phyloP scores from a whole-genome alignment of 495 filamentous ascomycete genomes.

The Trichoderma virens region DNA sequence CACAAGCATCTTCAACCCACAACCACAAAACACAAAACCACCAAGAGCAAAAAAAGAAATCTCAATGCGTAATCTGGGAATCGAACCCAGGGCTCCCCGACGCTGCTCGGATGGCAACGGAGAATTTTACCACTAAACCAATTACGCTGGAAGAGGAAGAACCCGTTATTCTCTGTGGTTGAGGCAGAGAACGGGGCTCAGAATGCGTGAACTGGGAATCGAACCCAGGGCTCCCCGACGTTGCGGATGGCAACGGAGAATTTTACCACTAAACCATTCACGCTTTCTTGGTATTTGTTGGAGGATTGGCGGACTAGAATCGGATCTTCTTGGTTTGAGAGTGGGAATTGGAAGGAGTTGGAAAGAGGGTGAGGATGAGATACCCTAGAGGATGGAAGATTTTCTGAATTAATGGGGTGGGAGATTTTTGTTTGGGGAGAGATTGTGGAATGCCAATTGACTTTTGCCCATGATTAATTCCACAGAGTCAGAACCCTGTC shows the following conservation, averaged over 20 bases:
- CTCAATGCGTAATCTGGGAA: conserved; percentile 6
- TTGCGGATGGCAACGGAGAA: conserved; percentile 9
- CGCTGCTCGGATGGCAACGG: conserved; percentile 7
- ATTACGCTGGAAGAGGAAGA: not conserved
- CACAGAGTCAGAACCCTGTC: too few relatives aligned
- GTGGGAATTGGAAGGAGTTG: too few relatives aligned
- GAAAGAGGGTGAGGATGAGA: too few relatives aligned
- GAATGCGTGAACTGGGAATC: conserved; percentile 3
- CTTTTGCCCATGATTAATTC: too few relatives aligned
- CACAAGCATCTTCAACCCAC: not conserved
- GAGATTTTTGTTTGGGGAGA: too few relatives aligned
- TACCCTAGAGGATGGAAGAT: too few relatives aligned
- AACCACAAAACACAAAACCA: not conserved
- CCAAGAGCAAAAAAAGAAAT: not conserved
- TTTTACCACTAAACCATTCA: conserved; percentile 10
- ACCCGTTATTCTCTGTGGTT: too few relatives aligned
- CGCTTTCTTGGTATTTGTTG: not conserved
- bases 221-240: conserved; percentile 8
- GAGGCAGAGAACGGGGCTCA: not conserved
- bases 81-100: conserved; percentile 9
- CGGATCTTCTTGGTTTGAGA: not conserved
- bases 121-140: conserved; percentile 10
- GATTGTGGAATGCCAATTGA: too few relatives aligned
- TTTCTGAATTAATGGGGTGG: too few relatives aligned
- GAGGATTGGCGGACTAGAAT: not conserved